A percentile compares a stretch with the other conserved stretches of the same genome.
Evolutionary conservation across 2,329 filamentous ascomycete species (phyloP).

Genomic region (Xylogone sp.): DNA sequence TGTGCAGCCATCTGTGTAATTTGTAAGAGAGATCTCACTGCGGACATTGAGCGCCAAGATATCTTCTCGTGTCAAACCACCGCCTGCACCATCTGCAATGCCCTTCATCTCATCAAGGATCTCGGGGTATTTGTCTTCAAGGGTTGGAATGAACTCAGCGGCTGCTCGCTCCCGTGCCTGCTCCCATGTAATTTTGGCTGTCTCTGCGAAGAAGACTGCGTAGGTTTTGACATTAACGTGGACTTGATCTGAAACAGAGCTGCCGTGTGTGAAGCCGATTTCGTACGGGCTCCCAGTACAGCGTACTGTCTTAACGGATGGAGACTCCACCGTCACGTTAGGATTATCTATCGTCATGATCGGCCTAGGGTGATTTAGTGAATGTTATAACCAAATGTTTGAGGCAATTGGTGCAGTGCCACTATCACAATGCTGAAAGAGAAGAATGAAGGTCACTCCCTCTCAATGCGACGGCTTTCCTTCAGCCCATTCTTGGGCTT

Average conservation of each 20-base stretch:
- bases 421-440: no score
- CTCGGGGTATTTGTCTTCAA: not conserved
- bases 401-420: no score
- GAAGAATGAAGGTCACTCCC: no score
- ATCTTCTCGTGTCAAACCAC: conserved; percentile 27
- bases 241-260: not conserved
- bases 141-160: not conserved
- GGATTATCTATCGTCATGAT: no score
- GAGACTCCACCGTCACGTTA: no score
- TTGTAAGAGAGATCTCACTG: conserved; percentile 44
- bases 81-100: conserved; percentile 33
- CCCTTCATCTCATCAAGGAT: conserved; percentile 34
- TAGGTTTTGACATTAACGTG: not conserved
- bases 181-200: not conserved
- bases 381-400: no score
- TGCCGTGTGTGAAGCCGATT: not conserved
- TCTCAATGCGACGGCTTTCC: no score
- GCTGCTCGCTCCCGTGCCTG: not conserved
- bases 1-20: conserved; percentile 45
- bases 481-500: no score
- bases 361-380: no score
- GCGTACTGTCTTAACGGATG: not conserved
- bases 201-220: not conserved
- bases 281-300: not conserved
- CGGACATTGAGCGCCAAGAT: conserved; percentile 45